phyloP scores from a whole-genome alignment of 2,329 filamentous ascomycete genomes.

The Neofusicoccum laricinum region DNA sequence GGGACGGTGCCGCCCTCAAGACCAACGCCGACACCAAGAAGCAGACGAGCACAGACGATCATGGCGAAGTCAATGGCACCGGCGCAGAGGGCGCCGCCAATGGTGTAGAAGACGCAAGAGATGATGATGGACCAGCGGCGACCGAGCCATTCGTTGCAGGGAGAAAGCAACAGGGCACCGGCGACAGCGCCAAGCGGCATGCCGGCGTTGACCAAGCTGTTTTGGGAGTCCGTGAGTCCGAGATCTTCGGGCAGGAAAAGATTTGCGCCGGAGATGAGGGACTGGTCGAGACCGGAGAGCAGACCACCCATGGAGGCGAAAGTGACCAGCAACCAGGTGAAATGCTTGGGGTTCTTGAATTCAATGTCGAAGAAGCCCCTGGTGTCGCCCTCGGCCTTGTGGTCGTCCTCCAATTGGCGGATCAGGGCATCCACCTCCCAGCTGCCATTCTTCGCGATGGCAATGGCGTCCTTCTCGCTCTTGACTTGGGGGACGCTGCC shows the following conservation, averaged over 20 bases:
- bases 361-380: slow-evolving; percentile 52
- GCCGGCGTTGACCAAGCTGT: slow-evolving; percentile 65
- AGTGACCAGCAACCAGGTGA: slow-evolving; percentile 65
- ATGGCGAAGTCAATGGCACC: slow-evolving; percentile 67
- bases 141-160: slow-evolving; percentile 66
- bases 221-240: slow-evolving; percentile 52
- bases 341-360: slow-evolving; percentile 61
- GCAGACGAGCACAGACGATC: slow-evolving; percentile 66
- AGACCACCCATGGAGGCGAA: slow-evolving; percentile 75
- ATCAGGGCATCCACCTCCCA: slow-evolving; percentile 47
- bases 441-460: slow-evolving; percentile 20
- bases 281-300: slow-evolving; percentile 70
- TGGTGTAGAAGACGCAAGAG: slow-evolving; percentile 66
- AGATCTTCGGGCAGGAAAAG: slow-evolving; percentile 63
- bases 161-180: slow-evolving; percentile 65
- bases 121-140: slow-evolving; percentile 68
- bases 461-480: slow-evolving; percentile 12
- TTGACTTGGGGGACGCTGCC: slow-evolving; percentile 7
- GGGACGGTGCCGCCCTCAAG: slow-evolving; percentile 72
- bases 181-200: slow-evolving; percentile 71
- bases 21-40: slow-evolving; percentile 69
- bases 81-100: slow-evolving; percentile 66
- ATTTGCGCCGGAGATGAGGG: slow-evolving; percentile 68
- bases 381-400: slow-evolving; percentile 35
- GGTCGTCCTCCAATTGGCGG: slow-evolving; percentile 39